Evolutionary conservation across 441 rosid genomes (phyloP), one percentile per base, ranked within the genome.

Genomic region (Aleurites moluccanus): DNA sequence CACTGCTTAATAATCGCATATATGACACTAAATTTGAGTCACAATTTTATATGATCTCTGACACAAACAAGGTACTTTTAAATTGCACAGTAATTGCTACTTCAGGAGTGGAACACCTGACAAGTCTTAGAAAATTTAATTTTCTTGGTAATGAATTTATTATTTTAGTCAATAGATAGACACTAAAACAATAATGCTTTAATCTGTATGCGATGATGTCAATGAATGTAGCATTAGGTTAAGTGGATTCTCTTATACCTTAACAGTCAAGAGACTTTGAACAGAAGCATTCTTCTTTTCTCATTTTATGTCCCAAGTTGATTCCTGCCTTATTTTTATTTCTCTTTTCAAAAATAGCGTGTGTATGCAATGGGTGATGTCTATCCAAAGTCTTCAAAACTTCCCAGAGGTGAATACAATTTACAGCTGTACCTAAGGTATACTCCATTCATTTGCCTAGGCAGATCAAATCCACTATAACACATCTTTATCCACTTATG

Each of bases 11-110:
- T 84, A 87, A 90, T 86, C 98, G 99, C 74, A 86, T 96, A 74
- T 96, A 96, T 83, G 99, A 96, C 88, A 94, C 86, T 64, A 94
- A 92, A 84, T 96, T 94, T 76, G 98, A 96, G 86, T 96, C 98
- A 28, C 99, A 96, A 61, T 94, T 94, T 89, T 94, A 87, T 82
- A 87, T 92, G 93, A 91, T 96, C 82, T 92, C 96, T 70, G 99
- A 96, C 73, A 18, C 84, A 47, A 96, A 96, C 86, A 94, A 96
- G 99, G 99, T 96, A 86, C 64, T 66, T 25, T 73, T n/a, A 55
- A 11, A 47, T 55, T 80, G 27, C 15, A 60, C 23, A 53, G 27
- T 25, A 15, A 23, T 35, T 62, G 73, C 65, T 44, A 63, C 30
- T 69, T 42, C 44, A 67, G 73, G 62, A 70, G 64, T 76, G 49